Conservation (phyloP, 2,329 filamentous ascomycete genomes). For the Cylindrodendrum hubeiense region DNA sequence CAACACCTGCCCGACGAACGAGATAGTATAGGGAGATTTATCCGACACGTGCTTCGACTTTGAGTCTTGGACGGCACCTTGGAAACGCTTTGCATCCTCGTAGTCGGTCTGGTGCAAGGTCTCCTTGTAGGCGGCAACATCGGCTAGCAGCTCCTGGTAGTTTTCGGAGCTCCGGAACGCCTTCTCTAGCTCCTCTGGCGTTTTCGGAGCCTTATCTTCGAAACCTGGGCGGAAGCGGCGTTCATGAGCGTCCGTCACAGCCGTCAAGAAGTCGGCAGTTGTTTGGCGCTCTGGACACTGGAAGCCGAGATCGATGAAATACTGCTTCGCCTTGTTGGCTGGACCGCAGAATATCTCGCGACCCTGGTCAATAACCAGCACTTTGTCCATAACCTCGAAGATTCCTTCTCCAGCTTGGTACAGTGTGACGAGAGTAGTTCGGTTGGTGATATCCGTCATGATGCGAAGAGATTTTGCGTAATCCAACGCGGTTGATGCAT, state of each 20-base stretch:
- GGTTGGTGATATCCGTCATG: slow-evolving; percentile 82
- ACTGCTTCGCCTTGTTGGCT: slow-evolving; percentile 70
- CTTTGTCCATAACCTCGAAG: slow-evolving; percentile 77
- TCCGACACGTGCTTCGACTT: slow-evolving; percentile 78
- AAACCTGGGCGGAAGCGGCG: slow-evolving; percentile 74
- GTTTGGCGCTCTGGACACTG: slow-evolving; percentile 76
- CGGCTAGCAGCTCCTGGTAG: slow-evolving; percentile 70
- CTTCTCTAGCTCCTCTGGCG: slow-evolving; percentile 73
- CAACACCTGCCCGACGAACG: slow-evolving; percentile 77
- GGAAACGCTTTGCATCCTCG: slow-evolving; percentile 73
- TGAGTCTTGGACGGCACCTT: slow-evolving; percentile 74
- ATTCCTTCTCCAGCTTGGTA: slow-evolving; percentile 60
- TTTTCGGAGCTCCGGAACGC: slow-evolving; percentile 73
- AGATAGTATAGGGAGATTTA: slow-evolving; percentile 81
- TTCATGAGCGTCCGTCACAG: slow-evolving; percentile 70
- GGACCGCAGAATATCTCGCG: slow-evolving; percentile 76
- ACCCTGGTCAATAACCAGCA: slow-evolving; percentile 80
- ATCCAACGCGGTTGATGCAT: slow-evolving; percentile 82
- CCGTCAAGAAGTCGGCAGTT: slow-evolving; percentile 60
- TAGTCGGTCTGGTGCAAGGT: slow-evolving; percentile 65
- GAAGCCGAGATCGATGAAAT: slow-evolving; percentile 78
- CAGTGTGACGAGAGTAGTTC: slow-evolving; percentile 59
- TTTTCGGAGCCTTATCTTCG: slow-evolving; percentile 75
- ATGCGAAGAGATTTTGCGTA: slow-evolving; percentile 78
- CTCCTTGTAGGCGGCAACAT: slow-evolving; percentile 65